Evolutionary conservation across 768 basidiomycete species (phyloP), one percentile per base, ranked within the genome.

Genomic region (Russula dissimulans): DNA sequence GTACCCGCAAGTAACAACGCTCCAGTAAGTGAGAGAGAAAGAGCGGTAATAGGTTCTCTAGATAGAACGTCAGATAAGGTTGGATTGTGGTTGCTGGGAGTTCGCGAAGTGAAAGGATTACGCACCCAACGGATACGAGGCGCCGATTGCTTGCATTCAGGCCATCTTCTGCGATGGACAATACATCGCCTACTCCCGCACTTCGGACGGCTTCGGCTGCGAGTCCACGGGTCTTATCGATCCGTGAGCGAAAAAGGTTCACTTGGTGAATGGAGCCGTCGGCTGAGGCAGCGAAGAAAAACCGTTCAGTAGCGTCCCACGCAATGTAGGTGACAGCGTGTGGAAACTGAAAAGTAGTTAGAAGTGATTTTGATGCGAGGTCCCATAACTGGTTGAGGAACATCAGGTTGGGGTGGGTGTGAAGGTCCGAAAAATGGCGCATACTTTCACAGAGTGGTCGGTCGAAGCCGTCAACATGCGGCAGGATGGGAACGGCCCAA

Each of bases 401-500:
- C 46, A 56, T 44, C 62, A 65, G 22, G 42, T 31, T 38, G 47
- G 18, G 36, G 17, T 45, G 12, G 17, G n/a, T 26, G 53, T 41
- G 56, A 43, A 48, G 9, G 10, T 11, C 17, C 18, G 38, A 57
- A 53, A 51, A 56, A 51, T 57, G 42, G 26, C 41, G 59, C 73
- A 57, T 64, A 91, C 92, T 78, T 98, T 98, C 70, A 92, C 90
- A 31, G 91, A 89, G 62, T 92, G 90, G 71, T 98, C 97, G 50
- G 88, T 69, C 0, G 91, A 91, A 3, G 89, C 82, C 1, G 94
- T 90, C 64, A 95, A 77, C 32, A 89, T 73, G 61, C 89, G 81
- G 71, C 85, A 88, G 57, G 75, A 81, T 15, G 89, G 91, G 71
- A 90, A 95, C 5, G 77, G 64, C 14, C 94, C 93, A 43, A 90